Percentiles rank a stretch among this genome's conserved stretches.
These are phyloP conservation scores for Akanthomyces muscarius DNA, from an alignment of 2,329 filamentous ascomycete species.

Conservation along the genomic window DNA sequence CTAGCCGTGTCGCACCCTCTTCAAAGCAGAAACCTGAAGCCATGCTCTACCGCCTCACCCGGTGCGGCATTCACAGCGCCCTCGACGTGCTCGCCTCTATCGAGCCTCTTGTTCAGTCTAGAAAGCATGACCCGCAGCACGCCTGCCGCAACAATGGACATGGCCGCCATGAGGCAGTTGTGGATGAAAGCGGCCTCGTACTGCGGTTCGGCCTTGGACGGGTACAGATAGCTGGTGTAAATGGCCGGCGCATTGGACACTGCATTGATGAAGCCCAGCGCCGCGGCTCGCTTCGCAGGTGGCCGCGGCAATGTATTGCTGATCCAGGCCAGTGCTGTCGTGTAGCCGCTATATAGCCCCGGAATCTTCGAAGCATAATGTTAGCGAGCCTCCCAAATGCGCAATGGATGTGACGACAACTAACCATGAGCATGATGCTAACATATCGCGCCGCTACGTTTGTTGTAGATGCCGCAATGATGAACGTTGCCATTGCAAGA, in stretches of 20 bases:
- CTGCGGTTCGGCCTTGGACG: slow-evolving; percentile 39
- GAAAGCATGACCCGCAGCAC: slow-evolving; percentile 60
- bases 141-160: slow-evolving; percentile 62
- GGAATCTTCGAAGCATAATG: slow-evolving; percentile 37
- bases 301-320: slow-evolving; percentile 71
- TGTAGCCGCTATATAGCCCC: slow-evolving; percentile 62
- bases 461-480: slow-evolving; percentile 23
- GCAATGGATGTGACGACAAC: background rate
- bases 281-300: slow-evolving; percentile 66
- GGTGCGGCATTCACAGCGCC: slow-evolving; percentile 55
- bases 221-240: slow-evolving; percentile 67
- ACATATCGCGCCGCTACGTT: slow-evolving; percentile 31
- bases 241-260: slow-evolving; percentile 55
- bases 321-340: slow-evolving; percentile 70
- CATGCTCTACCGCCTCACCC: slow-evolving; percentile 53
- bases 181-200: slow-evolving; percentile 61
- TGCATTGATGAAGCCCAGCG: slow-evolving; percentile 72
- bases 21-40: slow-evolving; percentile 63
- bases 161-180: slow-evolving; percentile 60
- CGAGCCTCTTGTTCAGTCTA: slow-evolving; percentile 65
- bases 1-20: background rate
- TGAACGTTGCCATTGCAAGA: slow-evolving; percentile 24
- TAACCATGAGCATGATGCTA: slow-evolving; percentile 66
- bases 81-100: slow-evolving; percentile 55
- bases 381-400: background rate